Conservation (phyloP, 2,329 filamentous ascomycete genomes). For the Ophiosphaerella herpotricha region DNA sequence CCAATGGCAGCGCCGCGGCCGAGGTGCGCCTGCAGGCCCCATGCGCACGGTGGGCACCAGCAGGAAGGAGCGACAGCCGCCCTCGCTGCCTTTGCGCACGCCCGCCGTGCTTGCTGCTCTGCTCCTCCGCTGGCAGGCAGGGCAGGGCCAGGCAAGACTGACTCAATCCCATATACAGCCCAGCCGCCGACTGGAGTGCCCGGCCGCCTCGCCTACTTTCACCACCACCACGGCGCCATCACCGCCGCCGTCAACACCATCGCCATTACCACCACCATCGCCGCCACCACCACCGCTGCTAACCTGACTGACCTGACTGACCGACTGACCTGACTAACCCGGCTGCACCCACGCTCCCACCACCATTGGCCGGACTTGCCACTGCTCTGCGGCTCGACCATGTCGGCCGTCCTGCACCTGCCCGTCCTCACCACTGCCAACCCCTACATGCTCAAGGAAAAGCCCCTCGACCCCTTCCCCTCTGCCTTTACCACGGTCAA, state of each 20-base stretch:
- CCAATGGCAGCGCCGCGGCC: conserved; percentile 18
- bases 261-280: no score
- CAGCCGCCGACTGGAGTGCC: conserved; percentile 30
- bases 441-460: conserved; percentile 38
- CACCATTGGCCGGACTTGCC: conserved; percentile 31
- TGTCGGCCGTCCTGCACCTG: conserved; percentile 43
- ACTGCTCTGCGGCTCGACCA: conserved; percentile 11
- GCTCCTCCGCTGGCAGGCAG: conserved; percentile 28
- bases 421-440: conserved; percentile 29
- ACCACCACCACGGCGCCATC: conserved; percentile 3
- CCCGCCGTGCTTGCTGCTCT: conserved; percentile 5
- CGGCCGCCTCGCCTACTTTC: conserved; percentile 17
- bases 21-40: neutral
- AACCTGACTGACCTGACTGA: no score
- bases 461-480: conserved; percentile 25
- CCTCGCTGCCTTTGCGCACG: conserved; percentile 14
- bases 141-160: neutral
- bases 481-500: conserved; percentile 46
- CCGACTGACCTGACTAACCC: no score
- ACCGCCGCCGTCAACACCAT: no score
- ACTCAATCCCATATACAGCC: conserved; percentile 32
- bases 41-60: conserved; percentile 6
- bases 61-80: conserved; percentile 34
- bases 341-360: conserved; percentile 16
- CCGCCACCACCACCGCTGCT: no score